Percentiles rank a stretch among this genome's conserved stretches.
phyloP scores from a whole-genome alignment of 2,329 filamentous ascomycete genomes.

The Hymenoscyphus repandus region DNA sequence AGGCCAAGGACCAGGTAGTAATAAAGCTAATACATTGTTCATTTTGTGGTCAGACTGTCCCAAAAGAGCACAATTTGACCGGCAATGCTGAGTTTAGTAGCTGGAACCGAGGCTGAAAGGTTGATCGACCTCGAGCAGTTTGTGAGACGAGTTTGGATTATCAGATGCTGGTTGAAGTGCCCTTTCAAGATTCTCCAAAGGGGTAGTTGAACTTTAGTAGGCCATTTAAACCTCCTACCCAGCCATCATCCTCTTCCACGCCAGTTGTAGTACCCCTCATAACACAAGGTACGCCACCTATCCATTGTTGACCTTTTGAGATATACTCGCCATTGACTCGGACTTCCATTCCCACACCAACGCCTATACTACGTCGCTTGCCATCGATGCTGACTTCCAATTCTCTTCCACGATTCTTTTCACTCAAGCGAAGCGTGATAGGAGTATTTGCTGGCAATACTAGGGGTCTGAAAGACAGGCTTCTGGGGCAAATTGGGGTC shows the following conservation, averaged over 20 bases:
- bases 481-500: constrained; percentile 90
- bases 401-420: constrained; percentile 71
- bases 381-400: constrained; percentile 78
- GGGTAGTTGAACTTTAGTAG: constrained; percentile 96
- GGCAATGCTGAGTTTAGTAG: too few species aligned
- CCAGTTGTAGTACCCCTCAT: constrained; percentile 55
- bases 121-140: background rate
- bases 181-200: constrained; percentile 60
- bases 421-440: constrained; percentile 74
- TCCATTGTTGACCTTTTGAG: constrained; percentile 45
- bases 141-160: background rate
- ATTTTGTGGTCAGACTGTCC: background rate
- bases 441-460: constrained; percentile 83
- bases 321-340: constrained; percentile 84
- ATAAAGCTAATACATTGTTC: too few species aligned
- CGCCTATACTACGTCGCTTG: constrained; percentile 57
- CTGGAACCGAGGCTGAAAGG: too few species aligned
- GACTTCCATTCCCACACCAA: constrained; percentile 75
- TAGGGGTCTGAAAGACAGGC: constrained; percentile 84
- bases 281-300: constrained; percentile 85
- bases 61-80: background rate
- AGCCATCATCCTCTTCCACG: constrained; percentile 74
- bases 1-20: background rate
- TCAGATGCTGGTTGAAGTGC: too few species aligned
- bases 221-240: constrained; percentile 92